These are phyloP conservation scores for Starmera amethionina DNA, from an alignment of 805 yeast species.

Conservation along the genomic window DNA sequence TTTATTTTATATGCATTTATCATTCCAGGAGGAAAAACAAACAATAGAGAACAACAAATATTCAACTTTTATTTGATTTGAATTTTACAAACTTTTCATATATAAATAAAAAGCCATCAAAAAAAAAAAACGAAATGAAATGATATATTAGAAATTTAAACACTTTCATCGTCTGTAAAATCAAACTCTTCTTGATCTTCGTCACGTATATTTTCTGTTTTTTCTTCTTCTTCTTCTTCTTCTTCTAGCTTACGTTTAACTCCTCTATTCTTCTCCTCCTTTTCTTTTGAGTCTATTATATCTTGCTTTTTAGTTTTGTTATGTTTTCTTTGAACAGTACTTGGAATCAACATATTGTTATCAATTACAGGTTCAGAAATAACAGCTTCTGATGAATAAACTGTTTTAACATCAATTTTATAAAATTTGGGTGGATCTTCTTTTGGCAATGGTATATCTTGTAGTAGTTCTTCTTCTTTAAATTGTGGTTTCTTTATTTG, in stretches of 20 bases:
- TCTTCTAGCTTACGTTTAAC: not conserved
- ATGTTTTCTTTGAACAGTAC: not conserved
- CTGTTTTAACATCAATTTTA: slow-evolving; percentile 4
- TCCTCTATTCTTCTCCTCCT: not conserved
- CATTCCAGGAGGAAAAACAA: too few species aligned
- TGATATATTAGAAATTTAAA: slow-evolving; percentile 3
- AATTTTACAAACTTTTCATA: too few species aligned
- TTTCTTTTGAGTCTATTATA: not conserved
- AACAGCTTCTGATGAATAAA: not conserved
- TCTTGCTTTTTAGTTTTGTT: not conserved
- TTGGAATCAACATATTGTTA: not conserved
- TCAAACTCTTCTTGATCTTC: slow-evolving; percentile 1
- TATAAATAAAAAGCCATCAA: not conserved
- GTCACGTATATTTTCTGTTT: not conserved
- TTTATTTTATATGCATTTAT: too few species aligned
- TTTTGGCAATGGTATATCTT: slow-evolving; percentile 22
- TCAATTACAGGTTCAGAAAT: not conserved
- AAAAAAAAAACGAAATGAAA: slow-evolving; percentile 1
- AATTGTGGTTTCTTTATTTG: slow-evolving; percentile 9
- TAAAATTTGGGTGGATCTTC: slow-evolving; percentile 13
- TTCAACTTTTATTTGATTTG: too few species aligned
- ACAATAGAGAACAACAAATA: too few species aligned
- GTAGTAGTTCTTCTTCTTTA: slow-evolving; percentile 14
- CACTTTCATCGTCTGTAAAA: slow-evolving; percentile 3
- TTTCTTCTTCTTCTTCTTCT: not conserved